These are phyloP conservation scores for Phytophthora pinifolia DNA, from an alignment of 352 stramenopile species.

Conservation along the genomic window DNA sequence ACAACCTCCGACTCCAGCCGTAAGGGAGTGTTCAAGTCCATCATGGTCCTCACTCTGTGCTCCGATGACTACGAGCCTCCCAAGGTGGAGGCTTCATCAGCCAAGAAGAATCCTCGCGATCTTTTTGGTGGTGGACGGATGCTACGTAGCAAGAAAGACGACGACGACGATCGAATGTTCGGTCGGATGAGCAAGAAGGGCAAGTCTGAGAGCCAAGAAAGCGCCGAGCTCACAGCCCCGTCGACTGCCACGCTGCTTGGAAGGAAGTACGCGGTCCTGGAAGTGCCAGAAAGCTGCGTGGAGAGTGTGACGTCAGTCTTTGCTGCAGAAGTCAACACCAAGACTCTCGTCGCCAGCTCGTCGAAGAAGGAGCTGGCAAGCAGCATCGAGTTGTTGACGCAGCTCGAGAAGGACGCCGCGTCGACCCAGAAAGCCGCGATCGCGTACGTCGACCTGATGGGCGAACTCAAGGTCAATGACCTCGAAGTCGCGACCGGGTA, in stretches of 20 bases:
- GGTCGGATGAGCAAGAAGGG: slow-evolving; percentile 34
- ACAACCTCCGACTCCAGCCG: slow-evolving; percentile 8
- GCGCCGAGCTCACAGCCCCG: slow-evolving; percentile 46
- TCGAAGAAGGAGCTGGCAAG: slow-evolving; percentile 78
- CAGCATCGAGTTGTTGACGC: slow-evolving; percentile 64
- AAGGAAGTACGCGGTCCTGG: slow-evolving; percentile 66
- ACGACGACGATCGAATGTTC: slow-evolving; percentile 50
- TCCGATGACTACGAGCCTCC: slow-evolving; percentile 64
- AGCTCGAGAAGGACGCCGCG: slow-evolving; percentile 75
- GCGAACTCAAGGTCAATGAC: slow-evolving; percentile 79
- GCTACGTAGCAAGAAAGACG: slow-evolving; percentile 55
- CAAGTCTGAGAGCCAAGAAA: slow-evolving; percentile 39
- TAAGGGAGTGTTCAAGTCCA: slow-evolving; percentile 69
- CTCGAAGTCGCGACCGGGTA: slow-evolving; percentile 75
- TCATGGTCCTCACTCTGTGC: slow-evolving; percentile 73
- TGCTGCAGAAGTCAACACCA: slow-evolving; percentile 52
- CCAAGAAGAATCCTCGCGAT: slow-evolving; percentile 20
- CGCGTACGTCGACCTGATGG: slow-evolving; percentile 65
- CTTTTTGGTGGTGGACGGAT: slow-evolving; percentile 36
- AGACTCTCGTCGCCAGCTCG: slow-evolving; percentile 56
- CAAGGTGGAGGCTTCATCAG: slow-evolving; percentile 22
- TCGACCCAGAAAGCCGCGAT: slow-evolving; percentile 43
- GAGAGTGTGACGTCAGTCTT: slow-evolving; percentile 59
- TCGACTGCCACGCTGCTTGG: slow-evolving; percentile 60
- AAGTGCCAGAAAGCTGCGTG: slow-evolving; percentile 80